Base-by-base conservation (phyloP, 2,329 filamentous ascomycete genomes). In the Ceratocystiopsis sp. region DNA sequence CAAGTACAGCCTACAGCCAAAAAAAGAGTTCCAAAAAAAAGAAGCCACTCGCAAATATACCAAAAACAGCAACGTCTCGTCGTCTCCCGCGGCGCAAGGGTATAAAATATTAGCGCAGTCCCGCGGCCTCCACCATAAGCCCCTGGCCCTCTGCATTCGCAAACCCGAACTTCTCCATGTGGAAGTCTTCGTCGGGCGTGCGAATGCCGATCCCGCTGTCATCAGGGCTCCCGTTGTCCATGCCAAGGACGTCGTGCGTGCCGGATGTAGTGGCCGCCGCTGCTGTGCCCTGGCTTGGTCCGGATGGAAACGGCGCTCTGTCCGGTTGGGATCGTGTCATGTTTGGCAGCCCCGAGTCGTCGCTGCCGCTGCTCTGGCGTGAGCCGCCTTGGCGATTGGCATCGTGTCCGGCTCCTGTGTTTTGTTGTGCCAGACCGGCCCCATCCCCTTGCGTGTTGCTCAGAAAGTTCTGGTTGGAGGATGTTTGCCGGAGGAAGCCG, bases 191-290 rank as follows among this genome's bases (percentile, higher is more conserved):
- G 42, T 80, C 76, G 1, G 75, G 75, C 5, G 75, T 78, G 41
- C 74, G 64, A 52, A 85, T 78, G 29, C 78, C 78, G 47, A 85
- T 85, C 2, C 79, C 80, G 53, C 80, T 85, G 50, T 85, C 81
- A 50, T 85, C 80, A 47, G 79, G 73, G 40, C 59, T 64, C 11
- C 52, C 52, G 37, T 62, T 61, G 45, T 68, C 67, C 45, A 64
- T 53, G 19, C 68, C 65, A 38, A 65, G 57, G 4, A 58, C 54
- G 48, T 63, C 63, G 54, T 72, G 61, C 52, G 60, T 64, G 50
- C 33, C 13, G 15, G 33, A 34, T 11, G 33, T 15, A 2, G 33
- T 8, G 2, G 33, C 12, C 33, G 33, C 33, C 37, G 52, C 19
- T 12, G 45, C 29, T 12, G 37, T 29, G 4, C 16, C 42, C 18